These are phyloP conservation scores for Fusarium chuoi DNA, from an alignment of 2,329 filamentous ascomycete genomes.

Conservation along the genomic window DNA sequence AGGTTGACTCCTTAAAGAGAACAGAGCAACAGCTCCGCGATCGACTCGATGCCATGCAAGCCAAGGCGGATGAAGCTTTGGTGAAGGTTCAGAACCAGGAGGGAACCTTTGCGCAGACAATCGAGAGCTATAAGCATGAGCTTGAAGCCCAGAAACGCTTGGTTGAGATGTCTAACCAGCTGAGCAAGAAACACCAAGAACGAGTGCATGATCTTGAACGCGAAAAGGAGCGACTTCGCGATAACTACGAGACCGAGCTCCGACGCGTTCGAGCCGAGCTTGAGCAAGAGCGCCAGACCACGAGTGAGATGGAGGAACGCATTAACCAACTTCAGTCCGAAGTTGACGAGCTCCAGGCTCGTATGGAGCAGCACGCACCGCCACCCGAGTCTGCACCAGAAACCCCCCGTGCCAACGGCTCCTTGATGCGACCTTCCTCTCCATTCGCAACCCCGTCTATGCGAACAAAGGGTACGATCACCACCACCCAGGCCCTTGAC, in stretches of 20 bases:
- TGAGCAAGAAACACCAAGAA: slow-evolving; percentile 76
- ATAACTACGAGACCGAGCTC: slow-evolving; percentile 71
- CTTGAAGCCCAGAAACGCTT: slow-evolving; percentile 83
- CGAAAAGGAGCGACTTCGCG: slow-evolving; percentile 68
- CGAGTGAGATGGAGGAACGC: slow-evolving; percentile 58
- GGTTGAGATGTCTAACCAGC: slow-evolving; percentile 82
- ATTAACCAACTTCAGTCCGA: slow-evolving; percentile 63
- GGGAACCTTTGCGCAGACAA: slow-evolving; percentile 81
- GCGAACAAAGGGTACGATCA: slow-evolving; percentile 65
- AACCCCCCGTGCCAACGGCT: slow-evolving; percentile 70
- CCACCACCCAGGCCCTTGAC: slow-evolving; percentile 71
- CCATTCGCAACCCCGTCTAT: slow-evolving; percentile 70
- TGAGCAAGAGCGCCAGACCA: slow-evolving; percentile 63
- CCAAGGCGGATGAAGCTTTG: slow-evolving; percentile 87
- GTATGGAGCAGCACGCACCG: slow-evolving; percentile 55
- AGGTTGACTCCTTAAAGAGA: slow-evolving; percentile 79
- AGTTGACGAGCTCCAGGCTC: slow-evolving; percentile 63
- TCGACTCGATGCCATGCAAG: slow-evolving; percentile 83
- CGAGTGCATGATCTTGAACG: slow-evolving; percentile 76
- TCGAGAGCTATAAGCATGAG: slow-evolving; percentile 88
- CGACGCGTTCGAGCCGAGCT: slow-evolving; percentile 66
- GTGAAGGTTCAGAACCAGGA: slow-evolving; percentile 85
- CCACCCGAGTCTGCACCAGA: slow-evolving; percentile 63
- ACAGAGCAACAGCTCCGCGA: slow-evolving; percentile 83
- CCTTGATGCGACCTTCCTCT: slow-evolving; percentile 63